Conservation (phyloP, 2,329 filamentous ascomycete genomes). For the Gremmenia infestans region DNA sequence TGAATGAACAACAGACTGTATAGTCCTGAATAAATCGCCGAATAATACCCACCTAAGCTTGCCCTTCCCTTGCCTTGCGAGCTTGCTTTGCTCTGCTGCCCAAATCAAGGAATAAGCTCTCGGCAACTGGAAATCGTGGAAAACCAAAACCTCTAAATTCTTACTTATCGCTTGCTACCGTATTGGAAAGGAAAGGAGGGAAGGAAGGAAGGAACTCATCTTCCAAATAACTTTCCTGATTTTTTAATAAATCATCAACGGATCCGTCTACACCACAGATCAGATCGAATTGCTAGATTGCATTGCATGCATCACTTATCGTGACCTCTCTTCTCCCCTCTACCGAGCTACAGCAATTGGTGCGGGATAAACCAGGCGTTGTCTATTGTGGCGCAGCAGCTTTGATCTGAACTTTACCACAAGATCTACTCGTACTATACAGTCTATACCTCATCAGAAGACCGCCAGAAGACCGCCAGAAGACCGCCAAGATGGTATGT, state of each 20-base stretch:
- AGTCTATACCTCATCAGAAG: slow-evolving; percentile 1
- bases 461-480: slow-evolving; percentile 17
- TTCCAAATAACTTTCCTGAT: not conserved
- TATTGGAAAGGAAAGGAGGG: not conserved
- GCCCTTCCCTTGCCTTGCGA: too few species aligned
- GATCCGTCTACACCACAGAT: not conserved
- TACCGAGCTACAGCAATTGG: not conserved
- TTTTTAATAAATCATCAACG: not conserved
- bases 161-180: not conserved
- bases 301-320: slow-evolving; percentile 7
- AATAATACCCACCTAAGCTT: too few species aligned
- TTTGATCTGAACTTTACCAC: not conserved
- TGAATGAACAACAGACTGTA: too few species aligned
- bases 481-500: slow-evolving; percentile 25
- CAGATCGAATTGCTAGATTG: not conserved
- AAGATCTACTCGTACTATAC: not conserved
- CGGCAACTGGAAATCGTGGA: not conserved
- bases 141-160: not conserved
- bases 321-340: not conserved
- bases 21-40: too few species aligned
- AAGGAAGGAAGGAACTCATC: too few species aligned
- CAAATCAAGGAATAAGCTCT: not conserved
- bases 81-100: not conserved
- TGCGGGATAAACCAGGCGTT: not conserved
- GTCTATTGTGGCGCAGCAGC: slow-evolving; percentile 8